Conservation (phyloP, 306 rosid species). For the Rubus parviflorus region DNA sequence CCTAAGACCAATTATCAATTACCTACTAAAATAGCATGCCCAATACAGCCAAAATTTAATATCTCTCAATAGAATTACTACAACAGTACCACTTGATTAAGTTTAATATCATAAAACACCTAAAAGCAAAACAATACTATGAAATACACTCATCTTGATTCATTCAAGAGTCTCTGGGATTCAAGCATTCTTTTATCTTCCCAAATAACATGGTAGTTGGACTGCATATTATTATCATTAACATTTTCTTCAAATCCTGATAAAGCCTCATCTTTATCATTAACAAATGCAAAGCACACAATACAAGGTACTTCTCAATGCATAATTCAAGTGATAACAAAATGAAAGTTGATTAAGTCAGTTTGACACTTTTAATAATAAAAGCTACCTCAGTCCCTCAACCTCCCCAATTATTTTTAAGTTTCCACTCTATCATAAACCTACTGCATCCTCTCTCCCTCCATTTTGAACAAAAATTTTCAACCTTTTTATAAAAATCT, state of each 20-base stretch:
- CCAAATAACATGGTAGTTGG: neutral
- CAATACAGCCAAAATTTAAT: neutral
- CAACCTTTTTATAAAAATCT: neutral
- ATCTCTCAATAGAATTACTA: neutral
- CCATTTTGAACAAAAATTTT: neutral
- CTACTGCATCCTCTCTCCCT: neutral
- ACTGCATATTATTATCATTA: neutral
- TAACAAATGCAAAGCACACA: neutral
- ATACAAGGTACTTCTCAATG: neutral
- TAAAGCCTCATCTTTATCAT: neutral
- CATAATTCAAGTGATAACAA: slow-evolving; percentile 3
- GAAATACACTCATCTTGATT: neutral
- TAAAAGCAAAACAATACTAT: neutral
- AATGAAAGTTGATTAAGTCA: neutral
- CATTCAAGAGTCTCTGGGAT: neutral
- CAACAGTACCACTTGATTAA: neutral
- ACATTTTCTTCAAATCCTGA: neutral
- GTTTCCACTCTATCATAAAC: neutral
- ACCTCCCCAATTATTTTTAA: neutral
- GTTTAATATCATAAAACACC: neutral
- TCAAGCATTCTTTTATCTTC: neutral
- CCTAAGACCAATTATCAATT: neutral
- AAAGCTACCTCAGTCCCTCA: neutral
- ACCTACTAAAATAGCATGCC: neutral
- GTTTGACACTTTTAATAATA: neutral